These are phyloP conservation scores for Mycena kentingensis DNA, from an alignment of 768 basidiomycete species.

Conservation along the genomic window DNA sequence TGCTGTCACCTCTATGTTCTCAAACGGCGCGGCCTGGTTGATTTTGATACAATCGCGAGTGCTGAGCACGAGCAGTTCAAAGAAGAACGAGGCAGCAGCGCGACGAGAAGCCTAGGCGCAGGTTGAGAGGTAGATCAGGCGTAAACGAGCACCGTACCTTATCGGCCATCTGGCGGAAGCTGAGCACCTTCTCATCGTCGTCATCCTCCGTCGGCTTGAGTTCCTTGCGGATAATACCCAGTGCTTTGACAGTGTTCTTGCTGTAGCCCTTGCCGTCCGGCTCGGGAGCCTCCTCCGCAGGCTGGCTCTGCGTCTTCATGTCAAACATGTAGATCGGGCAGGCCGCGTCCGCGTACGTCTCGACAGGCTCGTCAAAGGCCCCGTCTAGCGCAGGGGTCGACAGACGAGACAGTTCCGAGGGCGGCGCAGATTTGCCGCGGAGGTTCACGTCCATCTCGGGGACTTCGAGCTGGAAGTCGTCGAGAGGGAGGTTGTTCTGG, in stretches of 20 bases:
- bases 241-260: slow-evolving; percentile 85
- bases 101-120: slow-evolving; percentile 76
- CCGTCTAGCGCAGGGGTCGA: slow-evolving; percentile 69
- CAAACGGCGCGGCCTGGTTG: slow-evolving; percentile 71
- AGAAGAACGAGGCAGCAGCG: slow-evolving; percentile 96
- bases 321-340: slow-evolving; percentile 88
- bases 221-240: slow-evolving; percentile 73
- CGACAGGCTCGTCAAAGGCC: slow-evolving; percentile 58
- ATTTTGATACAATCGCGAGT: slow-evolving; percentile 90
- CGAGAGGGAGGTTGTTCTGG: slow-evolving; percentile 47
- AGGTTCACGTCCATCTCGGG: slow-evolving; percentile 49
- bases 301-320: slow-evolving; percentile 55
- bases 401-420: slow-evolving; percentile 59
- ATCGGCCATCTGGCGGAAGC: slow-evolving; percentile 77
- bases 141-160: slow-evolving; percentile 52
- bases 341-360: slow-evolving; percentile 64
- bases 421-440: slow-evolving; percentile 50
- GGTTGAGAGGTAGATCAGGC: background rate
- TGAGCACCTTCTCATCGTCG: slow-evolving; percentile 61
- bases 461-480: slow-evolving; percentile 75
- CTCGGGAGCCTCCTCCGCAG: slow-evolving; percentile 43
- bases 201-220: slow-evolving; percentile 54
- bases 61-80: slow-evolving; percentile 91
- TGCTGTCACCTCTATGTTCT: slow-evolving; percentile 80
- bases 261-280: slow-evolving; percentile 77